phyloP scores from a whole-genome alignment of 1,284 basidiomycete genomes.

The Hymenochaete sp. region DNA sequence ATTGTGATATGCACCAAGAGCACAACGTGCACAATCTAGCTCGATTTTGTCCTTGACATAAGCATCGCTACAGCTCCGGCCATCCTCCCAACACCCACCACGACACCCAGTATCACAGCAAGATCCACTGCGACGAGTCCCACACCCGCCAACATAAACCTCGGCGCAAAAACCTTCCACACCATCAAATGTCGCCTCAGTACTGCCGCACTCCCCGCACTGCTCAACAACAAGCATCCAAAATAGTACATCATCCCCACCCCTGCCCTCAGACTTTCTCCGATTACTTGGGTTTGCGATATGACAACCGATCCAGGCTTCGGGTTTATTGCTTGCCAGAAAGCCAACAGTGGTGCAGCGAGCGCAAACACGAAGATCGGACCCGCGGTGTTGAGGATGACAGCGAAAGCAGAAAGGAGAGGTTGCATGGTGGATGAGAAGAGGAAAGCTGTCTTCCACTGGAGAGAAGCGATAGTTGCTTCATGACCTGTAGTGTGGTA shows the following conservation, averaged over 20 bases:
- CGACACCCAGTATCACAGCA: slow-evolving; percentile 43
- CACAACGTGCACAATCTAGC: too few relatives aligned
- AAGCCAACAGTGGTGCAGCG: slow-evolving; percentile 61
- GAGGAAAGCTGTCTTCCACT: slow-evolving; percentile 93
- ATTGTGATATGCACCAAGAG: too few relatives aligned
- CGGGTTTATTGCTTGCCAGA: slow-evolving; percentile 82
- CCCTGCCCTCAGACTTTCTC: slow-evolving; percentile 39
- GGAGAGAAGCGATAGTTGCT: slow-evolving; percentile 79
- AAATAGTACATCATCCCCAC: slow-evolving; percentile 70
- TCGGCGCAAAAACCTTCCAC: slow-evolving; percentile 96
- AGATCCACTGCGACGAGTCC: slow-evolving; percentile 48
- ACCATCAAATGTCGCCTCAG: slow-evolving; percentile 93
- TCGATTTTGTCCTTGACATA: too few relatives aligned
- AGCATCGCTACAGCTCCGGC: too few relatives aligned
- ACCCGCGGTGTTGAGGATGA: slow-evolving; percentile 76
- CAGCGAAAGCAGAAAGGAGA: slow-evolving; percentile 71
- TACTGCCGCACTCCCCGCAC: slow-evolving; percentile 66
- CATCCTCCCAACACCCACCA: slow-evolving; percentile 28
- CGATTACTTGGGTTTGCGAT: slow-evolving; percentile 23
- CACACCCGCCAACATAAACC: slow-evolving; percentile 75
- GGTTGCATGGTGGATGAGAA: slow-evolving; percentile 61
- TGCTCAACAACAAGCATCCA: slow-evolving; percentile 56
- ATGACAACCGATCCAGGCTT: slow-evolving; percentile 4
- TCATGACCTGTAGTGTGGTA: slow-evolving; percentile 94
- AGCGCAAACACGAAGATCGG: slow-evolving; percentile 59